Base-by-base conservation (phyloP, 1,139 yeast genomes). In the Lodderomyces elongisporus region DNA sequence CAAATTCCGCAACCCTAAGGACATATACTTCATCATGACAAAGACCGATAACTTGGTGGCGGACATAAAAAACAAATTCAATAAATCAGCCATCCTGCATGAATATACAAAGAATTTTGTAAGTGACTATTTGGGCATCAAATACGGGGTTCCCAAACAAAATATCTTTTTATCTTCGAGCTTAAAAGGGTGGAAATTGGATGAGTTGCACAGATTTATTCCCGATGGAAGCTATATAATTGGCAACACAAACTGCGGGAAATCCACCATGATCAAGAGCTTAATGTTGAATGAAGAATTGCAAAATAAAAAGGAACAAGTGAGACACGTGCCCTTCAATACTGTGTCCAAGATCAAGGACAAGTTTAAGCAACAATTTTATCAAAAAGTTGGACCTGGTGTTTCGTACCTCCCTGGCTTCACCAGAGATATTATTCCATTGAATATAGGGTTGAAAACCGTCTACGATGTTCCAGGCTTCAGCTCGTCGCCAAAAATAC, bases 191-290 rank as follows among this genome's bases (percentile, higher is more conserved):
- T 80, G 88, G 89, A 70, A 74, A 30, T 47, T 73, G 4, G 54
- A 58, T 5, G 48, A 51, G 1, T 44, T 74, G 15, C 48, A 49
- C 18, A 36, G 55, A 2, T 44, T 51, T 8, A 51, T 76, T 17
- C 66, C 74, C 1, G 48, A 58, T 5, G 66, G 56, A 21, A 46
- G 77, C 17, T 81, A 76, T 48, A 54, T 87, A 23, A 61, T 85
- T 9, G 96, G 96, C 1, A 70, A 70, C 42, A 77, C 85, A 7
- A 85, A 85, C 49, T 67, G 77, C 12, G 96, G 96, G 1, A 87
- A 87, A 52, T 77, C 93, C 1, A 66, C 82, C 1, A 50, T 87
- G 18, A 66, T 81, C 3, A 74, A 69, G 44, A 51, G 74, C n/a
- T 45, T 80, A 21, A 45, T 75, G 12, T 57, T 59, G 31, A 34